A percentile compares a stretch with the other conserved stretches of the same genome.
phyloP scores from a whole-genome alignment of 352 stramenopile species.

The Pythium graminicola region DNA sequence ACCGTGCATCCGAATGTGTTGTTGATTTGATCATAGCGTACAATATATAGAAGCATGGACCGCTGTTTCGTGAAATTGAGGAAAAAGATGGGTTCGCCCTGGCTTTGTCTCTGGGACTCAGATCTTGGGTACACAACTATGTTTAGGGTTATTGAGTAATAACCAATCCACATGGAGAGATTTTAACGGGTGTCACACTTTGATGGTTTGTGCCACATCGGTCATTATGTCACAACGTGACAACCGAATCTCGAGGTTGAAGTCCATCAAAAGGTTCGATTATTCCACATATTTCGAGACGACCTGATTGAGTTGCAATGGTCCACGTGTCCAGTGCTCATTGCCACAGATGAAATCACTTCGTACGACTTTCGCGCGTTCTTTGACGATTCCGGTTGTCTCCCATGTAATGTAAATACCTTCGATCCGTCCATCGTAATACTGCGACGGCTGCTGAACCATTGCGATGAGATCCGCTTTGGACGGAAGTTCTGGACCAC shows the following conservation, averaged over 20 bases:
- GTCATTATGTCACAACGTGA: constrained; percentile 8
- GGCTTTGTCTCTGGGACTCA: constrained; percentile 12
- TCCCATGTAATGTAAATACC: constrained; percentile 62
- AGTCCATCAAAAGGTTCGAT: too few relatives aligned
- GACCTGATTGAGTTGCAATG: constrained; percentile 37
- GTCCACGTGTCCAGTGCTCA: constrained; percentile 49
- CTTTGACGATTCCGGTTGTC: constrained; percentile 28
- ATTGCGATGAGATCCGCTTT: constrained; percentile 31
- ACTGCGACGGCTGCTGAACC: constrained; percentile 32
- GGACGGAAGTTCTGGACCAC: constrained; percentile 24
- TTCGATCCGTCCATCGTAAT: constrained; percentile 43
- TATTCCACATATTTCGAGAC: too few relatives aligned
- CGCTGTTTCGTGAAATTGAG: too few relatives aligned
- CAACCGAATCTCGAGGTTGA: not conserved
- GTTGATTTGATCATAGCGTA: too few relatives aligned
- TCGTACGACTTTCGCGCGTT: constrained; percentile 57
- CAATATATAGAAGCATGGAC: too few relatives aligned
- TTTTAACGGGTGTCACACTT: not conserved
- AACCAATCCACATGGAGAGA: constrained; percentile 10
- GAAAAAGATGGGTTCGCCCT: not conserved
- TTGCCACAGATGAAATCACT: constrained; percentile 58
- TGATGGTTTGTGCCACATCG: constrained; percentile 15
- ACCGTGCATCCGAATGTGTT: too few relatives aligned
- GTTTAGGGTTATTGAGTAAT: constrained; percentile 9
- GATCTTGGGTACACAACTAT: constrained; percentile 13